Evolutionary conservation across 1,139 yeast species (phyloP).

Genomic region (Pichia sp.): DNA sequence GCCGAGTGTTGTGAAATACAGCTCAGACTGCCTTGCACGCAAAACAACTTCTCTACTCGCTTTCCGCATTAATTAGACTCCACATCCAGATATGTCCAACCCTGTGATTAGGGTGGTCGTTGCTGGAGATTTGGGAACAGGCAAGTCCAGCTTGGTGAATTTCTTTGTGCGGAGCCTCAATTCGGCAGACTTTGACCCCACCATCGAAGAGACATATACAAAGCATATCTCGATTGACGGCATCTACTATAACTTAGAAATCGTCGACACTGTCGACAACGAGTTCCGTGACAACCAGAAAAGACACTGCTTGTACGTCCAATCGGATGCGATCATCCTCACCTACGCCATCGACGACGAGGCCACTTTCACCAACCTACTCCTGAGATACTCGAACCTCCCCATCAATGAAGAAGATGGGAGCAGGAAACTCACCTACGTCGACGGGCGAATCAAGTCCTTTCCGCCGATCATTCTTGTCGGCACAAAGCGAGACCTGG

Average conservation of each 20-base stretch:
- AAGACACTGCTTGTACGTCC: conserved; percentile 37
- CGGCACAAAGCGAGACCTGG: conserved; percentile 35
- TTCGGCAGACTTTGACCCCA: conserved; percentile 50
- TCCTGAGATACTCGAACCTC: conserved; percentile 12
- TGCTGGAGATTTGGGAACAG: conserved; percentile 56
- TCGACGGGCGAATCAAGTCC: conserved; percentile 8
- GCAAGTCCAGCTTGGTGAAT: conserved; percentile 52
- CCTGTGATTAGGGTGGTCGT: conserved; percentile 37
- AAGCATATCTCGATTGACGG: conserved; percentile 30
- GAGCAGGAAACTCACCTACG: conserved; percentile 6
- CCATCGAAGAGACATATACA: conserved; percentile 50
- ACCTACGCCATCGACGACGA: conserved; percentile 46
- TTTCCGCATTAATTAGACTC: no score
- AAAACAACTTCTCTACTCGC: no score
- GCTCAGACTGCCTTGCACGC: no score
- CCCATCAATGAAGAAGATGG: conserved; percentile 17
- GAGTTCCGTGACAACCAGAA: conserved; percentile 42
- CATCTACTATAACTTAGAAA: conserved; percentile 43
- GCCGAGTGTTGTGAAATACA: no score
- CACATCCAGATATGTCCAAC: not conserved
- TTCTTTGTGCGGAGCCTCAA: conserved; percentile 45
- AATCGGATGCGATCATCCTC: conserved; percentile 48
- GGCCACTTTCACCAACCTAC: conserved; percentile 22
- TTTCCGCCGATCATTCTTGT: conserved; percentile 30
- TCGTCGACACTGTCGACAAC: conserved; percentile 52